These are phyloP conservation scores for Pistacia integerrima DNA, from an alignment of 345 rosid species.

Conservation along the genomic window DNA sequence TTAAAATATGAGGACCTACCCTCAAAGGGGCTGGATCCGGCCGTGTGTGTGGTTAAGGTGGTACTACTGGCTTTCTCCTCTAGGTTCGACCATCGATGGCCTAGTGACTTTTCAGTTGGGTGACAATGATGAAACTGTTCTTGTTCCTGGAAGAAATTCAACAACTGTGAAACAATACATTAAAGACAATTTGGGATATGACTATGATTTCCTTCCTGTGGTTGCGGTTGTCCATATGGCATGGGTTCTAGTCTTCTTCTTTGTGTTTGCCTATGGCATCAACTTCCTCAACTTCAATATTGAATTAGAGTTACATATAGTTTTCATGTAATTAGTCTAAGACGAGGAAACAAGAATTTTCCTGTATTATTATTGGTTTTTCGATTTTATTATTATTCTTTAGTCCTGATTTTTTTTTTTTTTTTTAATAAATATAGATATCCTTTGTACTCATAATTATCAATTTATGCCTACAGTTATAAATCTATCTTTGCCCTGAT, in stretches of 20 bases:
- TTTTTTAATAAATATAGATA: too few relatives aligned
- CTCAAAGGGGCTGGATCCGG: too few relatives aligned
- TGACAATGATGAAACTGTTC: constrained; percentile 34
- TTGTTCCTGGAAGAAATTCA: constrained; percentile 37
- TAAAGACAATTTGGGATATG: constrained; percentile 45
- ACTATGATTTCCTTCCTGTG: constrained; percentile 57
- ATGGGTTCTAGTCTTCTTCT: constrained; percentile 47
- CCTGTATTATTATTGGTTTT: too few relatives aligned
- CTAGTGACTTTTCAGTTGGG: constrained; percentile 78
- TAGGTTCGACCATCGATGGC: constrained; percentile 80
- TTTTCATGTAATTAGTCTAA: too few relatives aligned
- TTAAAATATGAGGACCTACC: too few relatives aligned
- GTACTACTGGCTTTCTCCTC: constrained; percentile 85
- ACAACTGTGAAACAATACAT: constrained; percentile 45
- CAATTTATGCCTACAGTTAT: too few relatives aligned
- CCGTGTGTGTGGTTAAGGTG: constrained; percentile 96
- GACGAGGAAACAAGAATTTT: too few relatives aligned
- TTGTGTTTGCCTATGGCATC: constrained; percentile 57
- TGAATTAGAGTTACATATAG: too few relatives aligned
- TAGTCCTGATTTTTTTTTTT: too few relatives aligned
- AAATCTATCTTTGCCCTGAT: too few relatives aligned
- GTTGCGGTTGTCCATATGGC: constrained; percentile 59
- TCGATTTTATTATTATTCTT: too few relatives aligned
- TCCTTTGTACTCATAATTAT: too few relatives aligned
- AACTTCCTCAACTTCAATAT: constrained; percentile 44